Percentiles rank a stretch among this genome's conserved stretches.
phyloP scores from a whole-genome alignment of 1,284 basidiomycete species.

The Cryptococcus floricola region DNA sequence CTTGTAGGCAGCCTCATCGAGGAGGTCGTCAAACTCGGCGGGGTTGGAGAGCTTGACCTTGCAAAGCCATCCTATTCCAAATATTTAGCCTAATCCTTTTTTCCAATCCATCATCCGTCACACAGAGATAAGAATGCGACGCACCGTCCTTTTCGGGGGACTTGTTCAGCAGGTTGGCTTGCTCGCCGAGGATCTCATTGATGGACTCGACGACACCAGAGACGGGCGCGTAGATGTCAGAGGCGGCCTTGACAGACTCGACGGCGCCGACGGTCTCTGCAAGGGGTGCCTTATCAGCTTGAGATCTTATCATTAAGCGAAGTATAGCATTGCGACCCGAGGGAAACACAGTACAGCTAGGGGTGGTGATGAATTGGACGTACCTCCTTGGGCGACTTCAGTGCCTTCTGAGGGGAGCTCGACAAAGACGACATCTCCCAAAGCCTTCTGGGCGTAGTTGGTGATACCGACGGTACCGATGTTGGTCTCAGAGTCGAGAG shows the following conservation, averaged over 20 bases:
- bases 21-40: constrained; percentile 68
- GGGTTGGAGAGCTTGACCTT: constrained; percentile 81
- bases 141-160: constrained; percentile 78
- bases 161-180: constrained; percentile 85
- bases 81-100: not conserved
- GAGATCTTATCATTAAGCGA: not conserved
- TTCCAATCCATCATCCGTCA: not conserved
- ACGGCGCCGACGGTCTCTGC: constrained; percentile 89
- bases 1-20: constrained; percentile 76
- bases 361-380: constrained; percentile 14
- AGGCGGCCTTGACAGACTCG: constrained; percentile 97
- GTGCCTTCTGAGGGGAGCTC: constrained; percentile 76
- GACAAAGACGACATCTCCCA: constrained; percentile 97
- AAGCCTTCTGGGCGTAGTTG: constrained; percentile 83
- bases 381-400: constrained; percentile 73
- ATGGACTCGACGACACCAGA: constrained; percentile 77
- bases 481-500: constrained; percentile 72
- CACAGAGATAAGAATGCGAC: constrained; percentile 25
- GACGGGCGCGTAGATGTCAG: constrained; percentile 93
- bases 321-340: not conserved
- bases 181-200: constrained; percentile 66
- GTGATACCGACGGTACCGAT: constrained; percentile 86
- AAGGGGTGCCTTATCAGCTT: not conserved
- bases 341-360: no score
- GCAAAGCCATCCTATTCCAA: constrained; percentile 80